Evolutionary conservation across 371 early-diverging fungal species (phyloP).

Genomic region (Mortierella polycephala): DNA sequence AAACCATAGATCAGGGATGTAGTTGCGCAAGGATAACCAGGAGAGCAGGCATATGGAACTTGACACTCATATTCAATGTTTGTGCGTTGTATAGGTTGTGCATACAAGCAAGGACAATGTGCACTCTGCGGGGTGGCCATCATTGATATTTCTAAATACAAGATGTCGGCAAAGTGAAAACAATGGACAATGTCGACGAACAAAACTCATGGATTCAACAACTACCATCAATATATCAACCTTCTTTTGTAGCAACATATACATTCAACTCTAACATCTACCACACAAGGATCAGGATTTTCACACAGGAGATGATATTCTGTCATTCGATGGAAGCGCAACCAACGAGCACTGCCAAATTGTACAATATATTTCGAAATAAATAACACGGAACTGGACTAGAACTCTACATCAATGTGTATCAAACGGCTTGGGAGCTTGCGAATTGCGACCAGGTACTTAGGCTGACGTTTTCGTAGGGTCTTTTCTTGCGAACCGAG

Average conservation of each 20-base stretch:
- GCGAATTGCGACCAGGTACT: not conserved
- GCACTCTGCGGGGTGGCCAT: conserved; percentile 49
- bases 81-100: conserved; percentile 24
- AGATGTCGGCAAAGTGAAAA: conserved; percentile 46
- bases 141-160: conserved; percentile 48
- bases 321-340: no score
- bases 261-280: not conserved
- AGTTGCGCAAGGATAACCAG: not conserved
- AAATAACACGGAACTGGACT: no score
- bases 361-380: no score
- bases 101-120: conserved; percentile 53
- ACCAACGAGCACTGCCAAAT: no score
- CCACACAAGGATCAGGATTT: not conserved
- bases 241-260: no score
- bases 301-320: no score
- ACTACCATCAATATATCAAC: not conserved
- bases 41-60: not conserved
- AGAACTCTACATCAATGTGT: no score
- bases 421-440: not conserved
- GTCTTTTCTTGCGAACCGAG: conserved; percentile 8
- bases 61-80: not conserved
- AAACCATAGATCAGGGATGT: not conserved
- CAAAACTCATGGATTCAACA: not conserved
- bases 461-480: not conserved
- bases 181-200: not conserved